These are phyloP conservation scores for Ogataea pignaliae DNA, from an alignment of 805 yeast species.

Conservation along the genomic window DNA sequence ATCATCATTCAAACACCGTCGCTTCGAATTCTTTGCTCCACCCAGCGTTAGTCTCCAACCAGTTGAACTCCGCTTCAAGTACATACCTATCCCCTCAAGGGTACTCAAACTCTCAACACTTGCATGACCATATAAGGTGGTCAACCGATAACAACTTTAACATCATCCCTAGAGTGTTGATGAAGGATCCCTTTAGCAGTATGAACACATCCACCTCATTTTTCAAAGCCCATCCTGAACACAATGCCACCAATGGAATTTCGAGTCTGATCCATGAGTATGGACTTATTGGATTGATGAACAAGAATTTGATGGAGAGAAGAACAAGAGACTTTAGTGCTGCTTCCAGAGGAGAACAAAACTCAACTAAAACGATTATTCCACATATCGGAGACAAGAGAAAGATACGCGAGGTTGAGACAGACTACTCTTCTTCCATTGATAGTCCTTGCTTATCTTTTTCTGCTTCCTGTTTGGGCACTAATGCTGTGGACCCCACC, in stretches of 20 bases:
- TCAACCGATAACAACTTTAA: conserved; percentile 19
- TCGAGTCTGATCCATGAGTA: conserved; percentile 16
- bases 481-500: too few species aligned
- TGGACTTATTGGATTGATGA: conserved; percentile 25
- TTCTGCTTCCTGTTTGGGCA: too few species aligned
- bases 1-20: too few species aligned
- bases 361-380: too few species aligned
- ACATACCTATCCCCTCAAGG: background rate
- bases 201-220: conserved; percentile 19
- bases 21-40: too few species aligned
- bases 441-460: too few species aligned
- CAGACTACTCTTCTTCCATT: background rate
- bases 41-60: too few species aligned
- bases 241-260: conserved; percentile 14
- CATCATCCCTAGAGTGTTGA: conserved; percentile 22
- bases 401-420: conserved; percentile 13
- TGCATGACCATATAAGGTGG: conserved; percentile 24
- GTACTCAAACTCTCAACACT: background rate
- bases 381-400: conserved; percentile 11
- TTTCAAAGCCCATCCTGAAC: conserved; percentile 25
- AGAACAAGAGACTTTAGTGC: conserved; percentile 4
- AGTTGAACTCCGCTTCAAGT: background rate
- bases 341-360: too few species aligned
- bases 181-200: conserved; percentile 8
- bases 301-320: conserved; percentile 20